phyloP scores from a whole-genome alignment of 495 filamentous ascomycete species.

The Pseudevernia furfuracea region DNA sequence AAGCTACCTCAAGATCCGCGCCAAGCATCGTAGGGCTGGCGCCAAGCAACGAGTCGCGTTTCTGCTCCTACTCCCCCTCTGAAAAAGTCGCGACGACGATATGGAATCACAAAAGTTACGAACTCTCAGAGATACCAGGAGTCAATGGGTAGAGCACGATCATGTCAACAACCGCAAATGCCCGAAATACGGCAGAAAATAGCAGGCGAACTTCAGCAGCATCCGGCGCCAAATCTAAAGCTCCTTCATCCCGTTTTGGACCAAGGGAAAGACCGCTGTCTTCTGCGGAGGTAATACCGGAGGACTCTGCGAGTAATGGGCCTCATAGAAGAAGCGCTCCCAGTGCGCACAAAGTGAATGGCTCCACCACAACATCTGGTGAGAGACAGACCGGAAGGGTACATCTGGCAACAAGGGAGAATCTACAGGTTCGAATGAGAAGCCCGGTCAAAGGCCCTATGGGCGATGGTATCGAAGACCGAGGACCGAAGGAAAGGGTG shows the following conservation, averaged over 20 bases:
- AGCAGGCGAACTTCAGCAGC: conserved; percentile 20
- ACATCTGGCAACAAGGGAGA: conserved; percentile 59
- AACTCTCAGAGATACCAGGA: not conserved
- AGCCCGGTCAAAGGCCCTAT: conserved; percentile 57
- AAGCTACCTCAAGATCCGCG: conserved; percentile 1
- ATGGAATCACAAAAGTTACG: conserved; percentile 15
- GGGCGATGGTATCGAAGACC: conserved; percentile 37
- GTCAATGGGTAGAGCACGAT: conserved; percentile 3
- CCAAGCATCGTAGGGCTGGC: conserved; percentile 12
- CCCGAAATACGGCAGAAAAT: conserved; percentile 19
- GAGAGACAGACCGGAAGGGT: conserved; percentile 41
- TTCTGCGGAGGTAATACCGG: conserved; percentile 24
- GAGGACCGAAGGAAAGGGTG: conserved; percentile 57
- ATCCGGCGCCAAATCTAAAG: conserved; percentile 23
- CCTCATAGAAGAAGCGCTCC: conserved; percentile 19
- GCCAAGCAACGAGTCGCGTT: conserved; percentile 14
- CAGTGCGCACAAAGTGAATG: conserved; percentile 18
- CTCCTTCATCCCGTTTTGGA: conserved; percentile 22
- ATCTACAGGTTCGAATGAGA: conserved; percentile 50
- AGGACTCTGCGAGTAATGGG: conserved; percentile 27
- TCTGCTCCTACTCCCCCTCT: not conserved
- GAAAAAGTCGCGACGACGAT: conserved; percentile 6
- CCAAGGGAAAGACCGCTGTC: conserved; percentile 19
- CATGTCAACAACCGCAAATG: conserved; percentile 21
- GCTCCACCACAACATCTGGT: conserved; percentile 16